Evolutionary conservation across 2,329 filamentous ascomycete genomes (phyloP), one percentile per base, ranked within the genome.

Genomic region (Dryadomyces quercivorus): DNA sequence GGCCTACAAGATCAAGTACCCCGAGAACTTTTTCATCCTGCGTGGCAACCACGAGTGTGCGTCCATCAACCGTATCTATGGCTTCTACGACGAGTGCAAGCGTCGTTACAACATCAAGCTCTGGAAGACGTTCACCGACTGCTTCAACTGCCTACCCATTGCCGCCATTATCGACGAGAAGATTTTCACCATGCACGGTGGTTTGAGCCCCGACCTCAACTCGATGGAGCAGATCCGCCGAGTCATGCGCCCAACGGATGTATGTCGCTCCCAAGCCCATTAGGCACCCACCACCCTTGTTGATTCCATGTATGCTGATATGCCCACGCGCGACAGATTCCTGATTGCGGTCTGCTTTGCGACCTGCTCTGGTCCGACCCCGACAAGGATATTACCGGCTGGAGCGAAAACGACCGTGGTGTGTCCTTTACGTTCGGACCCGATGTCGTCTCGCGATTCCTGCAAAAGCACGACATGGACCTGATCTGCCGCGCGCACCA

Each of bases 71-170:
- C 89, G 93, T 67, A 95, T 97, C 72, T 98, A 98, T 71, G 93
- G 93, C 57, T 98, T 98, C 77, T 98, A 98, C 77, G 93, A 98
- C 67, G 92, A 98, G 74, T 98, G 92, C 84, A 98, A 98, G 79
- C 86, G 93, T 68, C 82, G 92, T 63, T 97, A 95, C 77, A 98
- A 97, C 74, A 95, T 97, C 77, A 97, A 97, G 81, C 80, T 97
- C 58, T 97, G 92, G 92, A 98, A 98, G 81, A 97, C 92, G 1
- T 97, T 98, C 70, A 96, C 91, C 60, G 92, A 98, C 71, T 96
- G 91, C 80, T 98, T 98, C 82, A 98, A 98, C 79, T 96, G 90
- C 74, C 75, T 97, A 67, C 92, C 92, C 50, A 97, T 98, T 70
- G 93, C 92, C 56, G 92, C 93, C 62, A 98, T 98, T 73, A 96